Percentiles rank a stretch among this genome's conserved stretches.
Conservation (phyloP, 2,329 filamentous ascomycete species). For the Sporothrix protearum region DNA sequence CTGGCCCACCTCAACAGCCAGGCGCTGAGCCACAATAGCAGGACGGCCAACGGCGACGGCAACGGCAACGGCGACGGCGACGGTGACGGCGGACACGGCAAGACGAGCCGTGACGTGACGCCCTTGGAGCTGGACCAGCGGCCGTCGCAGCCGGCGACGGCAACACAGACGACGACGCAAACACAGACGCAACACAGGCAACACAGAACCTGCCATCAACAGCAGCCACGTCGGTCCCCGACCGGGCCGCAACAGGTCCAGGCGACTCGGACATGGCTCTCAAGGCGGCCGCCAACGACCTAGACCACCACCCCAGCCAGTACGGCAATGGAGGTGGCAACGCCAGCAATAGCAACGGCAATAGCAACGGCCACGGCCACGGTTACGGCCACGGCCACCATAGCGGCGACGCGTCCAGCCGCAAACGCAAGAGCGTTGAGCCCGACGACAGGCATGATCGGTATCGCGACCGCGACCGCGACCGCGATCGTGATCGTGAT, state of each 20-base stretch:
- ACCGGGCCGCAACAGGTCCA: conserved; percentile 17
- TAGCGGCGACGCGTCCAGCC: neutral
- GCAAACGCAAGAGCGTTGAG: conserved; percentile 31
- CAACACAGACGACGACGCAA: neutral
- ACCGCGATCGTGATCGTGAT: conserved; percentile 28
- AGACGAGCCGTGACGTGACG: conserved; percentile 26
- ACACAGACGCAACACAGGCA: too few species aligned
- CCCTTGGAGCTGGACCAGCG: conserved; percentile 27
- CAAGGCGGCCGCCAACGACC: conserved; percentile 36
- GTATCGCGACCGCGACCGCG: conserved; percentile 21
- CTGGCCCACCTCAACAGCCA: conserved; percentile 49
- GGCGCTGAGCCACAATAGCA: conserved; percentile 46
- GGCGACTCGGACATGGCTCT: conserved; percentile 36
- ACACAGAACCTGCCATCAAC: neutral
- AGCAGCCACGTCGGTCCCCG: neutral
- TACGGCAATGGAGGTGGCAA: neutral
- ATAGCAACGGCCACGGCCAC: neutral
- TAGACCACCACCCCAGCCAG: conserved; percentile 29
- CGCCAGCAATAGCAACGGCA: neutral
- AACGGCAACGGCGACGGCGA: neutral
- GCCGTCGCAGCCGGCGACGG: neutral
- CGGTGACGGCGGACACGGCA: neutral
- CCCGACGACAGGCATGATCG: conserved; percentile 25
- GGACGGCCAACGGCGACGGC: neutral
- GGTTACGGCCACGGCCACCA: neutral